These are phyloP conservation scores for Physcomitrium patens DNA, from an alignment of 225 moss, liverwort and hornwort genomes.

Conservation along the genomic window DNA sequence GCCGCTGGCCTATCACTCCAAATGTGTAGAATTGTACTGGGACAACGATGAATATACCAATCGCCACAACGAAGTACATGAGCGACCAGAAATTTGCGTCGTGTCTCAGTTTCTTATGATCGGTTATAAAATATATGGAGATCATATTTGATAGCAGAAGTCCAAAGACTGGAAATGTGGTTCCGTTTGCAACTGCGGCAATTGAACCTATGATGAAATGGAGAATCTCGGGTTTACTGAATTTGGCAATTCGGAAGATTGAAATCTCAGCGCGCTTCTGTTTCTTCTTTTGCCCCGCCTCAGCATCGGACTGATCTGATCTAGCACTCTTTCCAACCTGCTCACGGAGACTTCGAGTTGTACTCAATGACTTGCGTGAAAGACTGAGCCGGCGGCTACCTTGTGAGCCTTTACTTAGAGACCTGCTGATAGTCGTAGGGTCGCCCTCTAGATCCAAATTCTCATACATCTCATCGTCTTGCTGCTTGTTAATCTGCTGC, in stretches of 20 bases:
- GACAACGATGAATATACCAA: conserved; percentile 36
- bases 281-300: conserved; percentile 37
- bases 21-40: conserved; percentile 50
- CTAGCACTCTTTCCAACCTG: conserved; percentile 36
- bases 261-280: conserved; percentile 48
- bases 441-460: conserved; percentile 38
- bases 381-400: conserved; percentile 41
- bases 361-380: conserved; percentile 37
- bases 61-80: conserved; percentile 73
- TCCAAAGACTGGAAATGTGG: conserved; percentile 69
- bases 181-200: conserved; percentile 53
- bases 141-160: conserved; percentile 73
- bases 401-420: conserved; percentile 51
- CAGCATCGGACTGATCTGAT: conserved; percentile 37
- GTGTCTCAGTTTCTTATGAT: conserved; percentile 50
- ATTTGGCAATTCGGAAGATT: conserved; percentile 59
- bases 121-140: conserved; percentile 53
- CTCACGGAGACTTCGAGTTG: conserved; percentile 42
- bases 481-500: conserved; percentile 58
- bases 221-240: conserved; percentile 62
- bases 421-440: conserved; percentile 42
- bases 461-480: conserved; percentile 45
- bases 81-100: conserved; percentile 82
- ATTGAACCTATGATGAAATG: conserved; percentile 54
- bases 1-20: conserved; percentile 64